Base-by-base conservation (phyloP, 768 basidiomycete genomes). In the Podaxis sp. region DNA sequence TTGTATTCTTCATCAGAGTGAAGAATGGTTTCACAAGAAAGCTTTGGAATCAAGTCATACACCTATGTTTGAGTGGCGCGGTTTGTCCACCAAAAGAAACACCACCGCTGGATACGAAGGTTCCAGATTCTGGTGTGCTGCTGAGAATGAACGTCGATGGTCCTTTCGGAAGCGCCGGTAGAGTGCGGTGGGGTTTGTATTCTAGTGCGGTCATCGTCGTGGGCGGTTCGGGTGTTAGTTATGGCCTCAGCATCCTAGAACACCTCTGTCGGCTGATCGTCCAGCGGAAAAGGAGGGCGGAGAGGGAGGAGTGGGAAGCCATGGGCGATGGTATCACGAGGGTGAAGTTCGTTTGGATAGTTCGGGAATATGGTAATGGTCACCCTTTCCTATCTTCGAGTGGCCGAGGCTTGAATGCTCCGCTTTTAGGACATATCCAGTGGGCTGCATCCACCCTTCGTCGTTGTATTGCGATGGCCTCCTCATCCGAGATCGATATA, bases 181-280 rank as follows among this genome's bases (percentile, higher is more conserved):
- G 90, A 11, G 82, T 81, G 3, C 67, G 75, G 40, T 93, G 89
- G 87, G 80, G 77, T 6, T 72, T 77, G 38, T 78, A 88, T 71
- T 83, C 88, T 36, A 82, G 81, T 1, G 80, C 85, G 3, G 59
- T 89, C 40, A 80, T 93, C 67, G 79, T 92, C 53, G 80, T 83
- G 0, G 91, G 90, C 13, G 91, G 91, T 19, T 87, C 87, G 0
- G 91, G 91, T 3, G 86, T 90, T n/a, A 85, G 84, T 63, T 93
- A 89, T 68, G 89, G 85, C 4, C 68, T 87, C 27, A 79, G 87
- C 3, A 76, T 92, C 4, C 75, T 93, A 63, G 84, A 90, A 70
- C 86, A 86, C 66, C 65, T 89, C 25, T 87, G 82, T 65, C 72
- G 82, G 60, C 83, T 82, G 63, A 73, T 91, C 68, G 77, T 83